These are phyloP conservation scores for Pulveroboletus sp. DNA, from an alignment of 768 basidiomycete genomes.

Conservation along the genomic window DNA sequence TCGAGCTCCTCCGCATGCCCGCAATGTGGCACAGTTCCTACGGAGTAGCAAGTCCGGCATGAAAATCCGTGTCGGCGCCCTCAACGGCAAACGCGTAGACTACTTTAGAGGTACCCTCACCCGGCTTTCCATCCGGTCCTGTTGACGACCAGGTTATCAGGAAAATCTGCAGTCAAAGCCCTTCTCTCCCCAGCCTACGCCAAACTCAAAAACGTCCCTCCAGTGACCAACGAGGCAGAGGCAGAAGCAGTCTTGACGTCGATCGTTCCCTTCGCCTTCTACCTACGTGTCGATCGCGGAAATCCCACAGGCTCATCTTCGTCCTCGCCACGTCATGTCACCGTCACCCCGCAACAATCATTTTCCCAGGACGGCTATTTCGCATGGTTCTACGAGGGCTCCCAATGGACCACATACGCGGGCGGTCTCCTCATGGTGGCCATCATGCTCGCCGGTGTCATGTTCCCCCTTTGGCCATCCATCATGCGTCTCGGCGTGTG, in stretches of 20 bases:
- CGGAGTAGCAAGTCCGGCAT: slow-evolving; percentile 83
- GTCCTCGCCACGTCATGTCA: slow-evolving; percentile 66
- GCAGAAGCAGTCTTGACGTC: slow-evolving; percentile 63
- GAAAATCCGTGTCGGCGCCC: slow-evolving; percentile 83
- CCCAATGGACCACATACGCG: slow-evolving; percentile 89
- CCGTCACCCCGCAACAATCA: slow-evolving; percentile 72
- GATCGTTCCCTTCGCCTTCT: slow-evolving; percentile 84
- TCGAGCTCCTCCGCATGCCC: slow-evolving; percentile 74
- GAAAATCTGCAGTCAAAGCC: slow-evolving; percentile 90
- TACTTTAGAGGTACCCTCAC: slow-evolving; percentile 87
- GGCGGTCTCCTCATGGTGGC: slow-evolving; percentile 89
- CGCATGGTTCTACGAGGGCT: slow-evolving; percentile 96
- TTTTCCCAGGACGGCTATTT: slow-evolving; percentile 83
- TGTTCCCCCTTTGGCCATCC: slow-evolving; percentile 99
- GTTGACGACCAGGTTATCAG: slow-evolving; percentile 41
- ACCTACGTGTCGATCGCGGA: slow-evolving; percentile 85
- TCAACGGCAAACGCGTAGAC: slow-evolving; percentile 92
- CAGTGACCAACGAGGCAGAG: slow-evolving; percentile 70
- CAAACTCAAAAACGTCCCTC: slow-evolving; percentile 77
- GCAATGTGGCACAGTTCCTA: slow-evolving; percentile 82
- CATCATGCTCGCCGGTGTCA: slow-evolving; percentile 92
- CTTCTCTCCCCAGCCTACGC: slow-evolving; percentile 88
- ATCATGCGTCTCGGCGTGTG: slow-evolving; percentile 90
- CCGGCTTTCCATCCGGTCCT: not conserved
- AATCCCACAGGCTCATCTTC: slow-evolving; percentile 45